These are phyloP conservation scores for Corchorus capsularis DNA, from an alignment of 345 rosid genomes.

Conservation along the genomic window DNA sequence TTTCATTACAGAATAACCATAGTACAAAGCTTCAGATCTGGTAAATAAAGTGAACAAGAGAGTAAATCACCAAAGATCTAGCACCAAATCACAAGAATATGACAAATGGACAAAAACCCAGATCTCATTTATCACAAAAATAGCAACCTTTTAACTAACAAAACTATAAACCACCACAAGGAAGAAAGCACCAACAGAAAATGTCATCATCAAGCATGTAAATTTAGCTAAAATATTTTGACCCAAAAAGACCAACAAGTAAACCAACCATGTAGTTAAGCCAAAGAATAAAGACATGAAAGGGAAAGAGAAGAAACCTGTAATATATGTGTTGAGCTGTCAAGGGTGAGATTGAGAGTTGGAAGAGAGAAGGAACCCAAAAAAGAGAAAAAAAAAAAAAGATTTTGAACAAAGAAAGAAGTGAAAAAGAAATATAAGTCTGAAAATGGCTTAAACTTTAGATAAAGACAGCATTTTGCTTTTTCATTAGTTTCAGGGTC, in stretches of 20 bases:
- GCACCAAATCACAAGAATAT: slow-evolving; percentile 19
- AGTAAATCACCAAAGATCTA: slow-evolving; percentile 36
- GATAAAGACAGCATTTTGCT: slow-evolving; percentile 25
- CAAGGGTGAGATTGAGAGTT: background rate
- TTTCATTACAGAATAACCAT: slow-evolving; percentile 10
- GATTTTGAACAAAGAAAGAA: slow-evolving; percentile 23
- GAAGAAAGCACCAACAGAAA: background rate
- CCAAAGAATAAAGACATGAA: slow-evolving; percentile 15
- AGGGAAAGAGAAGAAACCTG: slow-evolving; percentile 29
- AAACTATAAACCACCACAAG: slow-evolving; percentile 1
- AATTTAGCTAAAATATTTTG: slow-evolving; percentile 13
- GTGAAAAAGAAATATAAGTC: slow-evolving; percentile 10
- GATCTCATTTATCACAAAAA: slow-evolving; percentile 31
- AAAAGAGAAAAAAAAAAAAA: background rate
- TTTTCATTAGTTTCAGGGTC: slow-evolving; percentile 12
- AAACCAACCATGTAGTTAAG: slow-evolving; percentile 24
- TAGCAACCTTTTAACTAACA: slow-evolving; percentile 3
- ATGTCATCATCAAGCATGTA: slow-evolving; percentile 15
- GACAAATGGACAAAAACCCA: slow-evolving; percentile 29
- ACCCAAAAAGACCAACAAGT: slow-evolving; percentile 11
- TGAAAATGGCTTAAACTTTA: slow-evolving; percentile 17
- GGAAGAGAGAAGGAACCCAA: slow-evolving; percentile 1
- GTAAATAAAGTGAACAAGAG: slow-evolving; percentile 15
- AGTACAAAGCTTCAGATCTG: slow-evolving; percentile 41
- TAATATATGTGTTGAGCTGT: slow-evolving; percentile 17